A percentile compares a stretch with the other conserved stretches of the same genome.
Evolutionary conservation across 129 eudicot species (phyloP).

Genomic region (Cynara cardunculus): DNA sequence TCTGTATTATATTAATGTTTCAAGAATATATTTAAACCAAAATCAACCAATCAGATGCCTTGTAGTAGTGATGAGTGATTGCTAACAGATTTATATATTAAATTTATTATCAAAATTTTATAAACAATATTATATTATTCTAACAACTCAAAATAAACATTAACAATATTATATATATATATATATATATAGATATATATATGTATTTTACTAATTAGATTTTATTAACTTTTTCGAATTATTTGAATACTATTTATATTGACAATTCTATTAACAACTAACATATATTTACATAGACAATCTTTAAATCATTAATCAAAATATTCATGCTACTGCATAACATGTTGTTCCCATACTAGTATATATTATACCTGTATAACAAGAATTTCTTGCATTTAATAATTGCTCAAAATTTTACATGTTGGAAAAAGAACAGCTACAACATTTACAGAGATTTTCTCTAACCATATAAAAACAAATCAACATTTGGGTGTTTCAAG

Average conservation of each 20-base stretch:
- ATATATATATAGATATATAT: no score
- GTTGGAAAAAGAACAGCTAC: neutral
- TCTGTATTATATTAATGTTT: neutral
- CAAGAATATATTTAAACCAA: neutral
- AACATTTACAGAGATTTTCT: slow-evolving; percentile 6
- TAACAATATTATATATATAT: no score
- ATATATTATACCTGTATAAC: neutral
- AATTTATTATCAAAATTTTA: neutral
- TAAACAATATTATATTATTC: neutral
- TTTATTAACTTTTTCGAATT: no score
- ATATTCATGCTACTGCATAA: no score
- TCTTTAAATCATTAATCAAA: no score
- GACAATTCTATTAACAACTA: no score
- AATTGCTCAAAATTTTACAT: neutral
- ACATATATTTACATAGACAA: no score
- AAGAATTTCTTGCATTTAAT: neutral
- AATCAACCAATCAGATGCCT: neutral
- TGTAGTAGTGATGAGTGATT: neutral
- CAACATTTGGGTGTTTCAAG: neutral
- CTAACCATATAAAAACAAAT: neutral
- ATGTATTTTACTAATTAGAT: no score
- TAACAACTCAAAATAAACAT: neutral
- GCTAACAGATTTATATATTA: neutral
- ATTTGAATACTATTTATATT: no score
- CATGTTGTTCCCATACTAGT: no score